phyloP scores from a whole-genome alignment of 371 early-diverging fungal species.

The Actinomucor elegans region DNA sequence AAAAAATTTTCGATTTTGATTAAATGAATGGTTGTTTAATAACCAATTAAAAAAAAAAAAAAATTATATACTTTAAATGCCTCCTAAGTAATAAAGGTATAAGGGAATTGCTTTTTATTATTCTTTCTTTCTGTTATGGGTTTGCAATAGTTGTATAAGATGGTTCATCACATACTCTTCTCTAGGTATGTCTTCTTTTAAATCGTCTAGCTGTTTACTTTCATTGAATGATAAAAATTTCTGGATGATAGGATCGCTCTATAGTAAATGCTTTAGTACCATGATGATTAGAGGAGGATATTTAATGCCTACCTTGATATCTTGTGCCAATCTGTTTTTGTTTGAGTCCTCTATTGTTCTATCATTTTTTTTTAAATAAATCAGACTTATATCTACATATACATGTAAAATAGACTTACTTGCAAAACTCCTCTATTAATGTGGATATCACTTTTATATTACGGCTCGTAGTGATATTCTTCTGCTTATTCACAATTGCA shows the following conservation, averaged over 20 bases:
- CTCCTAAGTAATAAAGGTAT: background rate
- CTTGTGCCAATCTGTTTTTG: too few species aligned
- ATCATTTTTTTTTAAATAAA: too few species aligned
- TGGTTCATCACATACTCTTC: background rate
- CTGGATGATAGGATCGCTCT: conserved; percentile 23
- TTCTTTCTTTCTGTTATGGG: background rate
- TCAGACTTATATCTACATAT: too few species aligned
- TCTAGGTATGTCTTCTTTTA: too few species aligned
- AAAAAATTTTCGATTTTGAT: too few species aligned
- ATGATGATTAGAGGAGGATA: too few species aligned
- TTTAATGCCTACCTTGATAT: too few species aligned
- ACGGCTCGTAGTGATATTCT: too few species aligned
- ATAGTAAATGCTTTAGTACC: too few species aligned
- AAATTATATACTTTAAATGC: background rate
- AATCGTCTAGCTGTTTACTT: background rate
- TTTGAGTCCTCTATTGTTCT: too few species aligned
- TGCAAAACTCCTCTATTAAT: conserved; percentile 22
- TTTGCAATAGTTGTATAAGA: background rate
- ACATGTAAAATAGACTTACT: conserved; percentile 14
- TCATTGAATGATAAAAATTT: conserved; percentile 5
- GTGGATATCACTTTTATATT: conserved; percentile 3
- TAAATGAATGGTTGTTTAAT: too few species aligned
- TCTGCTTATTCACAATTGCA: background rate
- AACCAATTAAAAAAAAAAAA: background rate
- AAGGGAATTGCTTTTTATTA: background rate